phyloP scores from a whole-genome alignment of 495 filamentous ascomycete genomes.

The Glarea lozoyensis region DNA sequence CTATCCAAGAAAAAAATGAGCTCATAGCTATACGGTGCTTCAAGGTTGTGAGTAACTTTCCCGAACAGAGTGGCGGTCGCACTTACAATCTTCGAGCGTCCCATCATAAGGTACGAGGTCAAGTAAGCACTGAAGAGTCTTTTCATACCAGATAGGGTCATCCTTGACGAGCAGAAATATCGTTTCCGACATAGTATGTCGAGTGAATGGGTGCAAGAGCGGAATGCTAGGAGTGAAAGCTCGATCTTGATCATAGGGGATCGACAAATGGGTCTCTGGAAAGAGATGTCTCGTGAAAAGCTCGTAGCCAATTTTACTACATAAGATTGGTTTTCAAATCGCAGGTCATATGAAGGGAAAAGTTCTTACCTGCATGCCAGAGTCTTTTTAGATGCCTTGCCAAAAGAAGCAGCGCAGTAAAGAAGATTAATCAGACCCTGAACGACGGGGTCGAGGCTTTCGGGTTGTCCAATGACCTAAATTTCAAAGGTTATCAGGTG shows the following conservation, averaged over 20 bases:
- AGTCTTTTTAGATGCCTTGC: conserved; percentile 31
- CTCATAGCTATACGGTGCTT: conserved; percentile 40
- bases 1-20: conserved; percentile 53
- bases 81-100: conserved; percentile 25
- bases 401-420: conserved; percentile 37
- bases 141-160: conserved; percentile 35
- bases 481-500: background rate
- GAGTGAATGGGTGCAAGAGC: conserved; percentile 44
- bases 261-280: conserved; percentile 39
- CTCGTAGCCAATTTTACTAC: conserved; percentile 41
- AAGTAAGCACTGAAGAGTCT: conserved; percentile 43
- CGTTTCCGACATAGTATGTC: conserved; percentile 56
- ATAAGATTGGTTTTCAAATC: conserved; percentile 4
- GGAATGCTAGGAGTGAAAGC: conserved; percentile 29
- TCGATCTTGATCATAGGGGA: conserved; percentile 14
- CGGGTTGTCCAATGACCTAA: conserved; percentile 39
- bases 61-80: conserved; percentile 2
- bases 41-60: conserved; percentile 13
- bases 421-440: conserved; percentile 38
- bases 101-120: conserved; percentile 33
- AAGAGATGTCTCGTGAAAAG: conserved; percentile 66
- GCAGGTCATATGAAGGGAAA: too few relatives aligned
- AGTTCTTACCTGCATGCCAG: conserved; percentile 35
- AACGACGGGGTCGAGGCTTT: conserved; percentile 37
- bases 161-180: conserved; percentile 50